Evolutionary conservation across 202 grass and related monocot species (phyloP).

Genomic region (Musa balbisiana): DNA sequence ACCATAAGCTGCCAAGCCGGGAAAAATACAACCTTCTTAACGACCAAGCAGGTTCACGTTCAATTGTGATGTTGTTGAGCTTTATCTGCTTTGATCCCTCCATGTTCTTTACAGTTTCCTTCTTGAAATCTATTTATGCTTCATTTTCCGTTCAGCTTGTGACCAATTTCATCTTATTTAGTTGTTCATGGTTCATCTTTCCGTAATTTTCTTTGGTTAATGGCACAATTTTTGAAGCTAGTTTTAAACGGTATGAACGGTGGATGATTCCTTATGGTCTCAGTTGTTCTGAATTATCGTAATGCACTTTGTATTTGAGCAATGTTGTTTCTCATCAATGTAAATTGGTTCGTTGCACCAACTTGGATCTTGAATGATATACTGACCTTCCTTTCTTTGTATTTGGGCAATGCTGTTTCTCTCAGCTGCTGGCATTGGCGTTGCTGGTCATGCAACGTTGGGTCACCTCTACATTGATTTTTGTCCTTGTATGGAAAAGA

Average conservation of each 20-base stretch:
- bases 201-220: no score
- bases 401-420: not conserved
- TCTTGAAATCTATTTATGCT: not conserved
- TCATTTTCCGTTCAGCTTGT: not conserved
- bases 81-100: not conserved
- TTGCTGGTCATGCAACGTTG: slow-evolving; percentile 3
- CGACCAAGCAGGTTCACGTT: not conserved
- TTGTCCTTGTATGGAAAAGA: not conserved
- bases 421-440: not conserved
- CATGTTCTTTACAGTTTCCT: not conserved
- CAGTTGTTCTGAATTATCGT: no score
- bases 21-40: no score
- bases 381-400: not conserved
- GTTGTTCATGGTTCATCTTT: no score
- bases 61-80: not conserved
- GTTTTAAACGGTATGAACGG: no score
- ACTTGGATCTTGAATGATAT: not conserved
- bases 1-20: no score
- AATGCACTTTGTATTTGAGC: no score
- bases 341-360: no score
- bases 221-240: no score
- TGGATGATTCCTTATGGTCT: no score
- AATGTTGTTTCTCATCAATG: no score
- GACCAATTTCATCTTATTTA: not conserved
- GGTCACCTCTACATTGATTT: not conserved